phyloP scores from a whole-genome alignment of 192 early-diverging fungal species.

The Spizellomyces sp. region DNA sequence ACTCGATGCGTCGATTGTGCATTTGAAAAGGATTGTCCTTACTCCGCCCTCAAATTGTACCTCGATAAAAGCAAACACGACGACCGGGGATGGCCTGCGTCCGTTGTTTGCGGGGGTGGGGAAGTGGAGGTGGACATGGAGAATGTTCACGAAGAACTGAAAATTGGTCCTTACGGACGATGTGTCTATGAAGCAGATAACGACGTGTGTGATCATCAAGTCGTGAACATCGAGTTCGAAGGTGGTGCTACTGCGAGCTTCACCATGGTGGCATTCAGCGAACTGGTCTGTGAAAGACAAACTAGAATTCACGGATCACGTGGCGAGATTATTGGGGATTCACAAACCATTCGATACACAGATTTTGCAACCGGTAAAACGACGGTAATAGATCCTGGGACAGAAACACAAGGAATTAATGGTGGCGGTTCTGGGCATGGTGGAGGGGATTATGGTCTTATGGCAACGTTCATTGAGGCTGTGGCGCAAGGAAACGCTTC shows the following conservation, averaged over 20 bases:
- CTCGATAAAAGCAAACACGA: slow-evolving; percentile 41
- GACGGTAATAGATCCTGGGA: slow-evolving; percentile 22
- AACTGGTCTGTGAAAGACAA: slow-evolving; percentile 52
- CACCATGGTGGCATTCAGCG: slow-evolving; percentile 61
- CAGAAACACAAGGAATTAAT: slow-evolving; percentile 16
- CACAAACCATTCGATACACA: slow-evolving; percentile 43
- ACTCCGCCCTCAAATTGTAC: slow-evolving; percentile 63
- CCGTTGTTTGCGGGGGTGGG: slow-evolving; percentile 50
- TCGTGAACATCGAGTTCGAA: slow-evolving; percentile 58
- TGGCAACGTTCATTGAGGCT: slow-evolving; percentile 42
- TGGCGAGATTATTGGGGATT: slow-evolving; percentile 60
- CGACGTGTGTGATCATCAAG: slow-evolving; percentile 71
- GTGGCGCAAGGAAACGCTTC: slow-evolving; percentile 29
- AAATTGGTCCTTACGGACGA: slow-evolving; percentile 58
- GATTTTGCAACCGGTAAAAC: slow-evolving; percentile 48
- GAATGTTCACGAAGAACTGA: slow-evolving; percentile 46
- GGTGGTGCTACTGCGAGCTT: slow-evolving; percentile 54
- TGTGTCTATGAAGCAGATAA: slow-evolving; percentile 75
- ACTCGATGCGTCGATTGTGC: slow-evolving; percentile 58
- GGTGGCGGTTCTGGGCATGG: slow-evolving; percentile 41
- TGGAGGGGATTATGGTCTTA: slow-evolving; percentile 51
- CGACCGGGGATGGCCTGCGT: slow-evolving; percentile 55
- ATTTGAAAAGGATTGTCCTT: slow-evolving; percentile 56
- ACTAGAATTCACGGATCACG: slow-evolving; percentile 58
- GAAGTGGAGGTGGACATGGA: slow-evolving; percentile 52